phyloP scores from a whole-genome alignment of 2,329 filamentous ascomycete species.

The Fusarium pseudoanthophilum region DNA sequence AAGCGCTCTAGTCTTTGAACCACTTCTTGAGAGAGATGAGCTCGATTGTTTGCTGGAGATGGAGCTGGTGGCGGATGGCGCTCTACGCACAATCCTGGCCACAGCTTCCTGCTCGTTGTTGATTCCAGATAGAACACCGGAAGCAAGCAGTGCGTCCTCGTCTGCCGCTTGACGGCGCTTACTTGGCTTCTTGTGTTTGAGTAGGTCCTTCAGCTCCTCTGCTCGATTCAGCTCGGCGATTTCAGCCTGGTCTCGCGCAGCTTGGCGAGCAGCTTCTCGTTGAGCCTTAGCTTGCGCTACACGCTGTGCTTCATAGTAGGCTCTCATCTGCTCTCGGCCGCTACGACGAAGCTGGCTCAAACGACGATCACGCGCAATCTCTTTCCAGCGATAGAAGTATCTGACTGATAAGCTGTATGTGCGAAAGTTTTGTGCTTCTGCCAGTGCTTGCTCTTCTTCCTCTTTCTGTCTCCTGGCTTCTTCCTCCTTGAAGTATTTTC shows the following conservation, averaged over 20 bases:
- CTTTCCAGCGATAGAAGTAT: constrained; percentile 67
- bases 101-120: constrained; percentile 51
- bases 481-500: constrained; percentile 54
- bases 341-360: constrained; percentile 62
- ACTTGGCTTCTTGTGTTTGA: constrained; percentile 47
- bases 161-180: constrained; percentile 48
- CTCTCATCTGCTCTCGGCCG: constrained; percentile 62
- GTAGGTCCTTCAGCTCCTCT: constrained; percentile 49
- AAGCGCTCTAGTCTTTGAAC: constrained; percentile 52
- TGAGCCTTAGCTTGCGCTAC: constrained; percentile 48
- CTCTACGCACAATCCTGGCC: constrained; percentile 50
- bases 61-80: constrained; percentile 39
- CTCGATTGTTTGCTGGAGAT: constrained; percentile 35
- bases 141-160: constrained; percentile 54
- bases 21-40: constrained; percentile 38
- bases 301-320: constrained; percentile 56
- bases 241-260: constrained; percentile 42
- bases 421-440: constrained; percentile 60
- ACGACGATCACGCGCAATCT: constrained; percentile 59
- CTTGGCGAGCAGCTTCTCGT: constrained; percentile 48
- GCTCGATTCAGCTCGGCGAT: constrained; percentile 47
- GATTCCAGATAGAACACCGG: constrained; percentile 56
- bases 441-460: constrained; percentile 59
- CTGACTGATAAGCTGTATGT: constrained; percentile 62
- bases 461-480: constrained; percentile 56